phyloP scores from a whole-genome alignment of 2,329 filamentous ascomycete species.

The Dactylellina parvicollis region DNA sequence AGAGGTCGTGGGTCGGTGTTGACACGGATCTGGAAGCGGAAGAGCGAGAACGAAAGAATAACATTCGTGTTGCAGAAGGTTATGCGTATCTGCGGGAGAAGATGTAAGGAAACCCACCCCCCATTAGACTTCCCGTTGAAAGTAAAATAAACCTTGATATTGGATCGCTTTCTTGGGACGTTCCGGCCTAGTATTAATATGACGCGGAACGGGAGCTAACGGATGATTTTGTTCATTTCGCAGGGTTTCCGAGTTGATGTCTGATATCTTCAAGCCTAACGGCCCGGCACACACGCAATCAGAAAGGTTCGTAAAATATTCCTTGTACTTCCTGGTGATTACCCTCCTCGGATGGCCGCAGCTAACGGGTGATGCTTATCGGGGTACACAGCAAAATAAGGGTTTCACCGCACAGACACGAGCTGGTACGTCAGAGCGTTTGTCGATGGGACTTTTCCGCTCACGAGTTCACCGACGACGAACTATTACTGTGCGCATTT shows the following conservation, averaged over 20 bases:
- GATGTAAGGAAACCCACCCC: constrained; percentile 67
- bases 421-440: constrained; percentile 74
- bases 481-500: constrained; percentile 84
- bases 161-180: constrained; percentile 27
- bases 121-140: constrained; percentile 49
- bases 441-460: constrained; percentile 88
- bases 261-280: constrained; percentile 80
- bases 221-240: constrained; percentile 51
- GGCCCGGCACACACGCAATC: constrained; percentile 71
- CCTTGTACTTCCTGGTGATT: constrained; percentile 28
- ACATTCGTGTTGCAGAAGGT: constrained; percentile 67
- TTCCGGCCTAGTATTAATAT: constrained; percentile 31
- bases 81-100: constrained; percentile 90
- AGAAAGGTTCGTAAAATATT: constrained; percentile 66
- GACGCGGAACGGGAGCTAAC: constrained; percentile 38
- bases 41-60: constrained; percentile 54
- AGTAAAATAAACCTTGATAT: constrained; percentile 21
- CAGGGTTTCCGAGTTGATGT: constrained; percentile 84
- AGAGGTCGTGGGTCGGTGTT: constrained; percentile 91
- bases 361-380: constrained; percentile 30
- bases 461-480: constrained; percentile 88
- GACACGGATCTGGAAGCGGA: constrained; percentile 69
- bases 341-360: constrained; percentile 18
- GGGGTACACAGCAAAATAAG: constrained; percentile 68
- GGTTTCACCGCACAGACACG: constrained; percentile 73